These are phyloP conservation scores for Phoenix roebelenii DNA, from an alignment of 176 grass and related monocot genomes.

Conservation along the genomic window DNA sequence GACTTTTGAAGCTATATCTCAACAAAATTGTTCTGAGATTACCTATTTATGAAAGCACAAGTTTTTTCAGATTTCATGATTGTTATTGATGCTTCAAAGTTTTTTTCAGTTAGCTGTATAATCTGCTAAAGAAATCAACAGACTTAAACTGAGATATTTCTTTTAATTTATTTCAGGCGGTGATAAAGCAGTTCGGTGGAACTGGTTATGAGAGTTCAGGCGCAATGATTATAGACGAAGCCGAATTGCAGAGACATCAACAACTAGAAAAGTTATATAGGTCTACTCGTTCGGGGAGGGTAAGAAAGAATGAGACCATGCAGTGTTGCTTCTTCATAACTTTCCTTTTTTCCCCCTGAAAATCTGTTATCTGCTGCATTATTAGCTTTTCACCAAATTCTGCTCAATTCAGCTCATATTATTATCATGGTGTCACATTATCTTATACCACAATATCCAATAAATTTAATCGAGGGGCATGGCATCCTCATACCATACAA, in stretches of 20 bases:
- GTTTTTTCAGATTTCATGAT: too few relatives aligned
- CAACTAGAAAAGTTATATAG: slow-evolving; percentile 84
- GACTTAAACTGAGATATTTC: background rate
- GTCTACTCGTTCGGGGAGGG: slow-evolving; percentile 92
- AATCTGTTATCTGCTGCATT: background rate
- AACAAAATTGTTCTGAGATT: too few relatives aligned
- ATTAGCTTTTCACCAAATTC: too few relatives aligned
- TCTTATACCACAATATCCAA: too few relatives aligned
- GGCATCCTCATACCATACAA: too few relatives aligned
- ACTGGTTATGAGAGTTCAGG: slow-evolving; percentile 84
- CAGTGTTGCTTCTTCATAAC: background rate
- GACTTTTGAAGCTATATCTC: too few relatives aligned
- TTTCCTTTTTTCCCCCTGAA: background rate
- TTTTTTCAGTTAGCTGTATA: too few relatives aligned
- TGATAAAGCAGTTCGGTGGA: slow-evolving; percentile 90
- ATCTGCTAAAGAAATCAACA: background rate
- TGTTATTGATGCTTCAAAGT: too few relatives aligned
- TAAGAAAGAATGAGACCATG: slow-evolving; percentile 29
- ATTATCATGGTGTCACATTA: too few relatives aligned
- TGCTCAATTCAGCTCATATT: too few relatives aligned
- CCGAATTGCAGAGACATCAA: slow-evolving; percentile 89
- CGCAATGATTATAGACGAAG: slow-evolving; percentile 80
- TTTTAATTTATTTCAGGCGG: slow-evolving; percentile 44
- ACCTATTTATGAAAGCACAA: too few relatives aligned
- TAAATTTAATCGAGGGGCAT: too few relatives aligned